A percentile compares a stretch with the other conserved stretches of the same genome.
Conservation (phyloP, 305 asterid genomes). For the Caryopteris hybrid region DNA sequence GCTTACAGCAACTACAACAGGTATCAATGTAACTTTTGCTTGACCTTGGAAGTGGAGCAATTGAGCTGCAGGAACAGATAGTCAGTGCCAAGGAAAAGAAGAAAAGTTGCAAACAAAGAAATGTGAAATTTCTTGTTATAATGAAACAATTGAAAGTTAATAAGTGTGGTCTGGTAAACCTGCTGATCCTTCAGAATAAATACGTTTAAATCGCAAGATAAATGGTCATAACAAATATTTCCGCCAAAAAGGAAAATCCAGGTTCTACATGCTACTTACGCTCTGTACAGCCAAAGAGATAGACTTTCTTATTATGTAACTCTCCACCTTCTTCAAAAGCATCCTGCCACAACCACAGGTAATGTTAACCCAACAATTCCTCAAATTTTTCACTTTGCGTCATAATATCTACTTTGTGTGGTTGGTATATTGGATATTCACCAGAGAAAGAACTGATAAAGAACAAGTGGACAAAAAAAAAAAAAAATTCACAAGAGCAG, state of each 20-base stretch:
- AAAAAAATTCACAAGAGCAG: background rate
- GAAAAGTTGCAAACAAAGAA: conserved; percentile 15
- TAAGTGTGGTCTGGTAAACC: background rate
- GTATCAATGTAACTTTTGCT: conserved; percentile 58
- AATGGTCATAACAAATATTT: background rate
- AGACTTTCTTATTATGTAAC: conserved; percentile 62
- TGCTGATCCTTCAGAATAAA: background rate
- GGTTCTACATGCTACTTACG: conserved; percentile 45
- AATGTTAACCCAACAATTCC: conserved; percentile 23
- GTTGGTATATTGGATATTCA: too few relatives aligned
- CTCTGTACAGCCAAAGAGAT: conserved; percentile 87
- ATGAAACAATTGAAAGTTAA: background rate
- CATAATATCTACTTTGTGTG: background rate
- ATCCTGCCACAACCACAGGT: conserved; percentile 39
- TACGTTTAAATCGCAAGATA: background rate
- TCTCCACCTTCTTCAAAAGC: conserved; percentile 92
- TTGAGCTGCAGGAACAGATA: conserved; percentile 59
- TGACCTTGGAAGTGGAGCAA: conserved; percentile 50
- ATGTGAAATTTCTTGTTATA: background rate
- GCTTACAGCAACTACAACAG: conserved; percentile 84
- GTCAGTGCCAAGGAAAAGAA: conserved; percentile 26
- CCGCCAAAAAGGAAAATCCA: background rate
- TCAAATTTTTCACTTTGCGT: background rate
- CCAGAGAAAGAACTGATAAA: background rate
- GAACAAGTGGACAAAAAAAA: background rate